Base-by-base conservation (phyloP, 1,139 yeast species). In the Diutina scorzettiae region DNA sequence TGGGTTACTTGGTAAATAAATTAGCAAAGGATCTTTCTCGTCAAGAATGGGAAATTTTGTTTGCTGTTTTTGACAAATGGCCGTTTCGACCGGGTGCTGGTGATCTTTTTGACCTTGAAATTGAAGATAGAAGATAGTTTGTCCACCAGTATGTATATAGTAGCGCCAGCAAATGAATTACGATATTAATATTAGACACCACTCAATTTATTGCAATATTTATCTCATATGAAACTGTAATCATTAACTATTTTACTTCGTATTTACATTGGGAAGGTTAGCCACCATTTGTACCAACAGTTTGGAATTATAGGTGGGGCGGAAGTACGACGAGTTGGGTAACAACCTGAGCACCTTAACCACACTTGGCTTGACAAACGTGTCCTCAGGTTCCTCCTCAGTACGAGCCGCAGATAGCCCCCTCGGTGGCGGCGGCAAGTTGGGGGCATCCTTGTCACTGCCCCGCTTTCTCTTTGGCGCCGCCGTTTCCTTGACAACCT, bases 61-160 rank as follows among this genome's bases (percentile, higher is more conserved):
- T 78, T 3, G 57, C 69, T 4, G 67, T 62, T 3, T 84, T 81
- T 54, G 71, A 68, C 40, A 55, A 62, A 19, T 89, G 97, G 97
- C 93, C 97, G 0, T 89, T 87, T 64, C 86, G 80, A 58, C 96
- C 96, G 1, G 12, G 27, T 6, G 39, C n/a, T 4, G 18, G n/a
- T 4, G 39, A 34, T 23, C 14, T 23, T 4, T 14, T 14, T 9
- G 39, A 21, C 16, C 4, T 21, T 5, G 28, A 23, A 23, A 34
- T 34, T 23, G 18, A 23, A 11, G 39, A 34, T 8, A 28, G 39
- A 4, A 7, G 30, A 12, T n/a, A n/a, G n/a, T n/a, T n/a, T n/a
- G n/a, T n/a, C n/a, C n/a, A n/a, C n/a, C n/a, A n/a, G n/a, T n/a
- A n/a, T n/a, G n/a, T n/a, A n/a, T n/a, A n/a, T n/a, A n/a, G n/a